Base-by-base conservation (phyloP, 202 grass and related monocot genomes). In the Bolboschoenoplectus hybrid region DNA sequence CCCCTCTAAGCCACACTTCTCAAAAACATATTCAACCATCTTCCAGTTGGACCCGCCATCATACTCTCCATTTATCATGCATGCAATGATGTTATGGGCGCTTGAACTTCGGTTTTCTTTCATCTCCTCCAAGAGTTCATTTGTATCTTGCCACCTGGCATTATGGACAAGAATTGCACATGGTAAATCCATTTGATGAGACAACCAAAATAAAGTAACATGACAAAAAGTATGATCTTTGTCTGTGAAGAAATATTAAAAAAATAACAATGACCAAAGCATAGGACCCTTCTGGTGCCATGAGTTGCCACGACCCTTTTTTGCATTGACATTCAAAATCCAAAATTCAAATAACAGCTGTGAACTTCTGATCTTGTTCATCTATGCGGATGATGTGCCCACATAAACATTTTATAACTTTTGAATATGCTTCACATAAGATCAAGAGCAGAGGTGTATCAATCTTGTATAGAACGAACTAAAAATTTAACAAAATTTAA, bases 1-100 rank as follows among this genome's bases (percentile, higher is more conserved):
- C 16, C 93, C 96, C 89, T 94, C 90, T 85, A 93, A 86, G 47
- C 85, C 89, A 90, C 85, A 94, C 63, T 84, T 98, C 56, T 91
- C 90, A 45, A 98, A 92, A 56, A 88, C 86, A 75, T 92, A 94
- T 89, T 95, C 96, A 63, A 98, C 96, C 93, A 95, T 98, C 85
- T 98, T 93, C 96, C 96, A 98, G 83, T 98, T 95, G 41, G 93
- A 93, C 84, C 84, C 91, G 80, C 91, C 85, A 86, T 98, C 96
- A 1, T 94, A 94, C 83, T 95, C 93, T 81, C 96, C 91, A 79
- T 91, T 92, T 47, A 98, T 95, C 91, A 95, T 92, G 66, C 90
- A 95, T 56, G 88, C 91, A 91, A 98, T 92, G 63, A 98, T 91
- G 89, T 90, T 89, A 86, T 95, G 90, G 57, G 90, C 74, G 87